Evolutionary conservation across 371 early-diverging fungal genomes (phyloP), one percentile per base, ranked within the genome.

Genomic region (Mortierella sp.): DNA sequence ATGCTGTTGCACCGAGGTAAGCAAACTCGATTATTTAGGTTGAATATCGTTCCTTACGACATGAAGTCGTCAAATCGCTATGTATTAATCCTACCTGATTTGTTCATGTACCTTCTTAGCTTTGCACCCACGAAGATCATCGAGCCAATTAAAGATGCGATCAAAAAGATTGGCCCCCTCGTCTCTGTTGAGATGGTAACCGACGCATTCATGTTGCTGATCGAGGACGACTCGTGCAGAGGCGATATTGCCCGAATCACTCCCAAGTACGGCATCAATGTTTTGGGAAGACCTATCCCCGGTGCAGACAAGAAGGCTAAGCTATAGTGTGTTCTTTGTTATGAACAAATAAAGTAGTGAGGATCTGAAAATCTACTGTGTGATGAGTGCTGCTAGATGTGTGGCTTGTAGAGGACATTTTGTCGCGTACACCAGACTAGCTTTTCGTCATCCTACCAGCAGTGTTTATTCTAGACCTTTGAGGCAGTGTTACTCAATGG

Each of bases 1-100:
- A 93, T 75, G 93, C 92, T 11, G 87, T 96, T 4, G 94, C 95
- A 0, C 96, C 96, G 0, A 88, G 90, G 71, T 70, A 70, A 55
- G 28, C 28, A 55, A 55, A 12, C 52, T 52, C 22, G n/a, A 24
- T 24, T 12, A 9, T 5, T n/a, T 52, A 35, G 35, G 35, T 6
- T 35, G 35, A 35, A 8, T 35, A 35, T 8, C 5, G n/a, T 24
- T 24, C 20, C 20, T 52, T 52, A 8, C 35, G 35, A 35, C 35
- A 35, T 35, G 35, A 5, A 35, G 0, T 35, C 35, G 35, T 35
- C 35, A 6, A 35, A 35, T 5, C 6, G 6, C 35, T 35, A 35
- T 43, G 45, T 43, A 43, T 43, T 14, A 11, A 14, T 43, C 45
- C 45, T 43, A 43, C 11, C 45, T 43, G 45, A 1, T 16, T 43